Conservation (phyloP, 2,329 filamentous ascomycete species). For the Xylariaceae sp. region DNA sequence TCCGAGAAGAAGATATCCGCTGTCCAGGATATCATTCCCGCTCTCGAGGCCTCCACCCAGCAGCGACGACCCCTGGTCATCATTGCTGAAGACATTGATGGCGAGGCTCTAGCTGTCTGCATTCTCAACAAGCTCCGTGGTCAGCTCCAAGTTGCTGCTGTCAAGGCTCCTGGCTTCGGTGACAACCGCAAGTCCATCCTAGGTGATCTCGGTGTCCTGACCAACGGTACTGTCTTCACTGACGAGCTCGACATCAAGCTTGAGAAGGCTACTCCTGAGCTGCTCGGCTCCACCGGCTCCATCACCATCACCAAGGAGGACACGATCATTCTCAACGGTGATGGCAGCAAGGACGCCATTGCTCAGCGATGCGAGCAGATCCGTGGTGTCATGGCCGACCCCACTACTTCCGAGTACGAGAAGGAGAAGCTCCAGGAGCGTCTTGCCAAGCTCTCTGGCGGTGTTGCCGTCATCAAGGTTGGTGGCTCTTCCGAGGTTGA, state of each 20-base stretch:
- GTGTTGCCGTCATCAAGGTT: conserved; percentile 99
- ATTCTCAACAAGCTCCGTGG: conserved; percentile 99
- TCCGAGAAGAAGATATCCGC: conserved; percentile 99
- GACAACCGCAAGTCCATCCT: conserved; percentile 99
- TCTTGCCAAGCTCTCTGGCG: conserved; percentile 97
- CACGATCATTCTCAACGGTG: conserved; percentile 96
- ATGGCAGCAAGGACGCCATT: conserved; percentile 91
- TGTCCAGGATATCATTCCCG: conserved; percentile 97
- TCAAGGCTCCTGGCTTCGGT: conserved; percentile 98
- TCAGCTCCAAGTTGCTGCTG: conserved; percentile 95
- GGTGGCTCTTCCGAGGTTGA: conserved; percentile 97
- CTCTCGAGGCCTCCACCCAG: conserved; percentile 95
- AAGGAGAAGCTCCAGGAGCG: conserved; percentile 99
- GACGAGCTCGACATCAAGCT: conserved; percentile 99
- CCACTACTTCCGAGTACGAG: conserved; percentile 96
- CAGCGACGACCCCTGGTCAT: conserved; percentile 94
- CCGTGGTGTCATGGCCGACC: conserved; percentile 91
- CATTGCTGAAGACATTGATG: conserved; percentile 98
- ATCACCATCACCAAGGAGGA: conserved; percentile 99
- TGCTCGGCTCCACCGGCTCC: conserved; percentile 94
- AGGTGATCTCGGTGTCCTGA: conserved; percentile 91
- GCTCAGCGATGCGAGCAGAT: conserved; percentile 98
- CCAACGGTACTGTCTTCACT: conserved; percentile 95
- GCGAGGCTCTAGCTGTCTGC: conserved; percentile 96
- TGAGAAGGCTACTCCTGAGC: conserved; percentile 92